Evolutionary conservation across 2,329 filamentous ascomycete species (phyloP).

Genomic region (Arthrobotrys iridis): DNA sequence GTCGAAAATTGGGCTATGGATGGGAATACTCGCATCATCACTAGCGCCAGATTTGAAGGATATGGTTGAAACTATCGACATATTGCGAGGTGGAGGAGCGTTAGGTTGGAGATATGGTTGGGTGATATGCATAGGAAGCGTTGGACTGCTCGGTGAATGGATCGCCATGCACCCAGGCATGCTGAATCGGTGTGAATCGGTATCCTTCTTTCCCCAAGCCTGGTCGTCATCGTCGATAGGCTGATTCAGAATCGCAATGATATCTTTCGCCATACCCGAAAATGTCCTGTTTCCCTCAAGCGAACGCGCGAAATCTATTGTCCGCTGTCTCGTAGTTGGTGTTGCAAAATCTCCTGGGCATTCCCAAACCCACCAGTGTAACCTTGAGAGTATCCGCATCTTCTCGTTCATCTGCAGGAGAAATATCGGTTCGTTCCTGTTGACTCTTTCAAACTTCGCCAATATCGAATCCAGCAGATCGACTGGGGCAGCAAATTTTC

Average conservation of each 20-base stretch:
- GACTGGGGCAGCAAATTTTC: constrained; percentile 86
- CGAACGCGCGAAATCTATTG: constrained; percentile 78
- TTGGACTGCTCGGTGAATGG: constrained; percentile 24
- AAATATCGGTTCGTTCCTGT: constrained; percentile 73
- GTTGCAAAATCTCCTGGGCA: constrained; percentile 95
- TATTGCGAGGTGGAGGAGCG: constrained; percentile 22
- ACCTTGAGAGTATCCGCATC: constrained; percentile 80
- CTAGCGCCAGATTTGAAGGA: constrained; percentile 36
- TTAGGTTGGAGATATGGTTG: constrained; percentile 17
- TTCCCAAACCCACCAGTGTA: constrained; percentile 86
- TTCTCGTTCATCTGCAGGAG: constrained; percentile 83
- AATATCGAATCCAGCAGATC: constrained; percentile 82
- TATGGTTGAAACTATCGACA: constrained; percentile 33
- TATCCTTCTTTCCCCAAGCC: constrained; percentile 87
- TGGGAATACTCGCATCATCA: constrained; percentile 25
- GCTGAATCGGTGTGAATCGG: constrained; percentile 64
- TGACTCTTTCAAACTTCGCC: constrained; percentile 75
- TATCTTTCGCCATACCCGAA: constrained; percentile 83
- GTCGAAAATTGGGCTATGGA: constrained; percentile 29
- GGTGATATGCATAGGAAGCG: background rate
- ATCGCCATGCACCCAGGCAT: constrained; percentile 51
- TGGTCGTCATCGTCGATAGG: constrained; percentile 89
- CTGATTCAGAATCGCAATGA: constrained; percentile 76
- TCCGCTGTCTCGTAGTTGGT: constrained; percentile 74
- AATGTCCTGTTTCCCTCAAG: constrained; percentile 84